These are phyloP conservation scores for Fusarium protoensiforme DNA, from an alignment of 2,329 filamentous ascomycete species.

Conservation along the genomic window DNA sequence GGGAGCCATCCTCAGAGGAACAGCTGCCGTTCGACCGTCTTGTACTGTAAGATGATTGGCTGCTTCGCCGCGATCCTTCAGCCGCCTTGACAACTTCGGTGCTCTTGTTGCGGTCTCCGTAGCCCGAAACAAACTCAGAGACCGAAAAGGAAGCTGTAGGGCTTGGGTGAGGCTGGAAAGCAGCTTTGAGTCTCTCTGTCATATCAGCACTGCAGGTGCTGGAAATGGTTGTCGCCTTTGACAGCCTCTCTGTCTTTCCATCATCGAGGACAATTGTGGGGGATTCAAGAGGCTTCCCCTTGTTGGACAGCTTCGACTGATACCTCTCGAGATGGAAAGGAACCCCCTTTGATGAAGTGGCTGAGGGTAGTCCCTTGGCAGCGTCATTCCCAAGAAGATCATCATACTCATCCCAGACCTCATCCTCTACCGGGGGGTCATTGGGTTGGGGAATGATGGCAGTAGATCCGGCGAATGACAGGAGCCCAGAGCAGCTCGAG, in stretches of 20 bases:
- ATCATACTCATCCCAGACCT: constrained; percentile 95
- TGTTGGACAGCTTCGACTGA: constrained; percentile 50
- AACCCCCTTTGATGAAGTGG: constrained; percentile 66
- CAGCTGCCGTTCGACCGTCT: constrained; percentile 59
- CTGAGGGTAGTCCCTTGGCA: constrained; percentile 58
- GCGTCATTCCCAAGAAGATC: constrained; percentile 80
- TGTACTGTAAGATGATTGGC: constrained; percentile 46
- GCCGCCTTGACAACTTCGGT: constrained; percentile 41
- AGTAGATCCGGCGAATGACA: constrained; percentile 70
- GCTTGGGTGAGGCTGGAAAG: constrained; percentile 55
- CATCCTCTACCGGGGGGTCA: constrained; percentile 79
- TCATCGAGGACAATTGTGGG: constrained; percentile 55
- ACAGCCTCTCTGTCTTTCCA: constrained; percentile 48
- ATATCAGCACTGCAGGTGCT: constrained; percentile 67
- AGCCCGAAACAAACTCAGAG: constrained; percentile 51
- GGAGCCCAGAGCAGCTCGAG: constrained; percentile 74
- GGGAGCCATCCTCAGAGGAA: constrained; percentile 67
- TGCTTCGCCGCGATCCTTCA: constrained; percentile 44
- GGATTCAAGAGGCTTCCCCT: constrained; percentile 57
- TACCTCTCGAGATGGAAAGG: constrained; percentile 68
- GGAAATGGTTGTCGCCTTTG: constrained; percentile 53
- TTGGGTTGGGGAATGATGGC: constrained; percentile 72
- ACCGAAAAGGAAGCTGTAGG: constrained; percentile 58
- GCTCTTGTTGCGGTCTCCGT: constrained; percentile 36
- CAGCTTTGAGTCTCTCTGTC: constrained; percentile 62